phyloP scores from a whole-genome alignment of 2,329 filamentous ascomycete species.

The Colletotrichum ledebouriae region DNA sequence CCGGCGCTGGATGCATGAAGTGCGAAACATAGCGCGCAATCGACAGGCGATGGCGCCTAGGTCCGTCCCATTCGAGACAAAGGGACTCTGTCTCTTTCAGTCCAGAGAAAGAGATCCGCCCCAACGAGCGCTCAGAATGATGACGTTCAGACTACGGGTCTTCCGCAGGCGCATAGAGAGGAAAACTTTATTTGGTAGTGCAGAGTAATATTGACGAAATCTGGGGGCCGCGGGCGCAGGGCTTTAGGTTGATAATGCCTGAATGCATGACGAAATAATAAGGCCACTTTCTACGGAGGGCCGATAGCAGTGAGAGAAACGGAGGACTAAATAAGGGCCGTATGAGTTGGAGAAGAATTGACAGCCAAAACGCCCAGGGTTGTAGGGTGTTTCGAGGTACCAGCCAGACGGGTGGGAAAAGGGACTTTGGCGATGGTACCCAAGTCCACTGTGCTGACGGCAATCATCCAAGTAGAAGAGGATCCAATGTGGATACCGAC shows the following conservation, averaged over 20 bases:
- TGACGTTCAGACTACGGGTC: conserved; percentile 31
- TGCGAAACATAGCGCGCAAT: conserved; percentile 26
- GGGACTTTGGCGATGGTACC: neutral
- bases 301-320: neutral
- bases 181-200: conserved; percentile 9
- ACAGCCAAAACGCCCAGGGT: conserved; percentile 13
- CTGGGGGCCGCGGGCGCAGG: conserved; percentile 23
- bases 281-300: conserved; percentile 15
- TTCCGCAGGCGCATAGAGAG: neutral
- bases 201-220: neutral
- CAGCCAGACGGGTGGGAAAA: conserved; percentile 17
- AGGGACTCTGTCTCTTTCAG: conserved; percentile 9
- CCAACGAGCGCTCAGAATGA: conserved; percentile 12
- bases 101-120: neutral
- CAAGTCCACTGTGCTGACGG: too few species aligned
- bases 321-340: conserved; percentile 10
- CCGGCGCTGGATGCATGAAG: neutral
- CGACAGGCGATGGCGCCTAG: conserved; percentile 21
- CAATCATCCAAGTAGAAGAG: neutral
- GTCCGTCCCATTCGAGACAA: conserved; percentile 25
- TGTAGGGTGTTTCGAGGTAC: conserved; percentile 19
- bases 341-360: conserved; percentile 1
- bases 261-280: conserved; percentile 32
- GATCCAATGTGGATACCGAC: conserved; percentile 3
- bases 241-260: conserved; percentile 29